Evolutionary conservation across 805 yeast genomes (phyloP), one percentile per base, ranked within the genome.

Genomic region (Metschnikowia dekortorum): DNA sequence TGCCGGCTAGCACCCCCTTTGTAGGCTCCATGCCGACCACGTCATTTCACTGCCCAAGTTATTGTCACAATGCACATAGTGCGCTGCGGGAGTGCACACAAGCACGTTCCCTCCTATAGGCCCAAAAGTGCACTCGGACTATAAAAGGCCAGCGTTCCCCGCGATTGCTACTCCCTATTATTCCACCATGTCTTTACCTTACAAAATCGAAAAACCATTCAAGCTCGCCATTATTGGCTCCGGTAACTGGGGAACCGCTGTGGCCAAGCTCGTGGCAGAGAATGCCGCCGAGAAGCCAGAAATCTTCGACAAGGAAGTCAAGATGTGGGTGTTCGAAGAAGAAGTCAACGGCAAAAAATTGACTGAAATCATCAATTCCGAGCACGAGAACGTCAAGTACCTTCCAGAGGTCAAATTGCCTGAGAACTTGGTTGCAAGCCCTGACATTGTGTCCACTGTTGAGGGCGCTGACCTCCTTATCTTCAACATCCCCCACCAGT

Each of bases 231-330:
- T 74, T 48, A 68, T 74, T 47, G 78, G 78, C 14, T 71, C 75
- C 16, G 78, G 78, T 36, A 74, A 73, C 60, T 74, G 78, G 78
- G 78, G 78, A 29, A 73, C 78, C 39, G 73, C 78, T 41, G 72
- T 74, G 30, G 77, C 78, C 52, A 74, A 73, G 61, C 65, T 74
- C 31, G 57, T 74, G 41, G 75, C 78, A 11, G 78, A 74, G 58
- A 74, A 74, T 63, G 62, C 76, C 35, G 61, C 61, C 33, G 67
- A 64, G 32, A 69, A 70, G 59, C 73, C 77, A 2, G 66, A 67
- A 43, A 55, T 72, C 40, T 74, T 74, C 60, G 57, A 58, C 26
- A 68, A 62, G 47, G 59, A 69, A 40, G 76, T 74, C 37, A 64
- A 71, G 50, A 73, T 74, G 78, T 74, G 78, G 78, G 78, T 74